Percentiles rank a stretch among this genome's conserved stretches.
Evolutionary conservation across 345 rosid species (phyloP).

Genomic region (Eucalyptus victrix): DNA sequence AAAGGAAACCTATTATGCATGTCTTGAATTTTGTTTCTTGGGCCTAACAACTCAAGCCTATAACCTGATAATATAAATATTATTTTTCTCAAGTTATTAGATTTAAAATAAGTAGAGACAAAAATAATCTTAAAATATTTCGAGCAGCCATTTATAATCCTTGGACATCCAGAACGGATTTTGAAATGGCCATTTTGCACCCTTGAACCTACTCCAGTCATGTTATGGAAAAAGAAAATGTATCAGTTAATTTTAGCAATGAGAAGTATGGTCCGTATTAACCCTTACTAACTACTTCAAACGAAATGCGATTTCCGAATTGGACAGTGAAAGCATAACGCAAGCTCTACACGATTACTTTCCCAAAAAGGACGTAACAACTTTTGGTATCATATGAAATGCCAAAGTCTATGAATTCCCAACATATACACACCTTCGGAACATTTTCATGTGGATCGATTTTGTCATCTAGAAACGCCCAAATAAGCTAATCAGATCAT

Average conservation of each 20-base stretch:
- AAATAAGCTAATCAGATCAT: background rate
- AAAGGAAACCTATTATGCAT: background rate
- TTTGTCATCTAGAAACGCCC: background rate
- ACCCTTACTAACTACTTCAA: background rate
- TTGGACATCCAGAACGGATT: background rate
- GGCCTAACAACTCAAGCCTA: background rate
- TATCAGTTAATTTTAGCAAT: background rate
- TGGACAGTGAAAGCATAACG: conserved; percentile 12
- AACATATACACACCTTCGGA: background rate
- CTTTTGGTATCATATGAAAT: background rate
- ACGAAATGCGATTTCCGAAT: background rate
- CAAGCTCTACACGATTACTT: background rate
- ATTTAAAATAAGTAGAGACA: background rate
- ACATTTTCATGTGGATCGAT: background rate
- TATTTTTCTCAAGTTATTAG: background rate
- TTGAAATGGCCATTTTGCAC: background rate
- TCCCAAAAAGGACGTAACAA: background rate
- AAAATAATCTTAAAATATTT: too few species aligned
- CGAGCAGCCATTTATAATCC: background rate
- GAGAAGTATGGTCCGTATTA: background rate
- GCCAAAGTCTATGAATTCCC: background rate
- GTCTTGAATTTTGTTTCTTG: background rate
- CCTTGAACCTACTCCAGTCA: background rate
- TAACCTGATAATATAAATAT: too few species aligned
- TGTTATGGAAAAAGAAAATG: background rate